Conservation (phyloP, 2,329 filamentous ascomycete species). For the Cryphonectria japonica region DNA sequence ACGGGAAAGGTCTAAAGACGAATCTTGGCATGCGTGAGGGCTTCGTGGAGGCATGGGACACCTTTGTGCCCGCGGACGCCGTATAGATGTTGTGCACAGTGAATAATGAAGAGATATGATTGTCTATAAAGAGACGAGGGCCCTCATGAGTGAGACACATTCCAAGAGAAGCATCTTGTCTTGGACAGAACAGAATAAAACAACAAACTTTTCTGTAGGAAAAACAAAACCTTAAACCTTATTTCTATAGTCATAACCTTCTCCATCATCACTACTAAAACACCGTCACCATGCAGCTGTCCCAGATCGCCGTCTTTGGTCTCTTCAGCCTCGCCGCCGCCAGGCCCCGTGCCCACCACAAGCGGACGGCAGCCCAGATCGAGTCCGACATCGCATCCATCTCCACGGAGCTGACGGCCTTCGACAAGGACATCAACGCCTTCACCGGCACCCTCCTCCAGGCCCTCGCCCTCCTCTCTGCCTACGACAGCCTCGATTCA, state of each 20-base stretch:
- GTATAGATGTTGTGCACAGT: background rate
- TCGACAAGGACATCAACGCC: conserved; percentile 21
- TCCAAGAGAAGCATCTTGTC: background rate
- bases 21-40: background rate
- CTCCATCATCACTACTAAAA: background rate
- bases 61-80: conserved; percentile 5
- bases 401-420: conserved; percentile 21
- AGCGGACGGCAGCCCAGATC: conserved; percentile 17
- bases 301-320: conserved; percentile 19
- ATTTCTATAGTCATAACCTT: too few relatives aligned
- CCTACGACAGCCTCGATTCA: conserved; percentile 15
- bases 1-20: background rate
- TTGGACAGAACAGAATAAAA: background rate
- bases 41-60: background rate
- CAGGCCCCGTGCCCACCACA: conserved; percentile 16
- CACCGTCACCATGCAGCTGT: conserved; percentile 22
- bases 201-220: background rate
- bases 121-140: background rate
- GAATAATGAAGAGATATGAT: background rate
- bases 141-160: background rate
- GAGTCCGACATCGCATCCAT: conserved; percentile 20
- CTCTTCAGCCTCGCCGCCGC: conserved; percentile 22
- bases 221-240: background rate
- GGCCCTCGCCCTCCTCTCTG: conserved; percentile 19
- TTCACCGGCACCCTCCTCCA: conserved; percentile 21